A percentile compares a stretch with the other conserved stretches of the same genome.
These are phyloP conservation scores for Tephrocybe sp. DNA, from an alignment of 768 basidiomycete species.

Conservation along the genomic window DNA sequence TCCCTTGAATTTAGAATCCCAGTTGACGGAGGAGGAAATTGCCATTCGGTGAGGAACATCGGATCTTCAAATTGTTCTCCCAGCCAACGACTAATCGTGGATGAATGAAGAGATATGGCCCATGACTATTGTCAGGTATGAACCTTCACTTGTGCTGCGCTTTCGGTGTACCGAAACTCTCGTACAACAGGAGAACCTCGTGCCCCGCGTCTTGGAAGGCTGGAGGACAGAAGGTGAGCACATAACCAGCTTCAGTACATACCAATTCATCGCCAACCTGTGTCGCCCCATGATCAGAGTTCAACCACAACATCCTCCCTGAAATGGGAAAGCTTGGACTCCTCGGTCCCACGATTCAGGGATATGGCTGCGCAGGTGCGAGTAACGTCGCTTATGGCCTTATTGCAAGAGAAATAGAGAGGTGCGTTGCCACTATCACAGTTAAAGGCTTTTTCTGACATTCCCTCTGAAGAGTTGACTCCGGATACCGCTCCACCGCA, in stretches of 20 bases:
- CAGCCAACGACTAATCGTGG: conserved; percentile 1
- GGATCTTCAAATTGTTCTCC: conserved; percentile 4
- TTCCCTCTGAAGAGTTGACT: conserved; percentile 69
- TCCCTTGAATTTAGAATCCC: conserved; percentile 74
- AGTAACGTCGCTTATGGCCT: conserved; percentile 93
- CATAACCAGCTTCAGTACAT: neutral
- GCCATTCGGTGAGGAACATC: conserved; percentile 67
- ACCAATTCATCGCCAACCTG: neutral
- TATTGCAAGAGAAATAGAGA: conserved; percentile 91
- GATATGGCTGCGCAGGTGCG: conserved; percentile 92
- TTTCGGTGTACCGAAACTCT: neutral
- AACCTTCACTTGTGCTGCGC: neutral
- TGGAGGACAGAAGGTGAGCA: conserved; percentile 82
- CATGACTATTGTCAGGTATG: conserved; percentile 76
- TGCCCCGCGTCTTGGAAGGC: conserved; percentile 85
- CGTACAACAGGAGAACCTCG: conserved; percentile 65
- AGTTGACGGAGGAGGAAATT: conserved; percentile 87
- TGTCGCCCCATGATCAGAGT: conserved; percentile 45
- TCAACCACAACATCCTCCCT: conserved; percentile 70
- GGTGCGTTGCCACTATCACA: conserved; percentile 40
- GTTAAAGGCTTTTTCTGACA: neutral
- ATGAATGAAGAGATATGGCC: conserved; percentile 66
- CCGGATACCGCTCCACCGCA: conserved; percentile 92
- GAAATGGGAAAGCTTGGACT: conserved; percentile 94
- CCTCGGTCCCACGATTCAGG: conserved; percentile 88